Conservation (phyloP, 163 green algal genomes). For the Scenedesmus sp. region DNA sequence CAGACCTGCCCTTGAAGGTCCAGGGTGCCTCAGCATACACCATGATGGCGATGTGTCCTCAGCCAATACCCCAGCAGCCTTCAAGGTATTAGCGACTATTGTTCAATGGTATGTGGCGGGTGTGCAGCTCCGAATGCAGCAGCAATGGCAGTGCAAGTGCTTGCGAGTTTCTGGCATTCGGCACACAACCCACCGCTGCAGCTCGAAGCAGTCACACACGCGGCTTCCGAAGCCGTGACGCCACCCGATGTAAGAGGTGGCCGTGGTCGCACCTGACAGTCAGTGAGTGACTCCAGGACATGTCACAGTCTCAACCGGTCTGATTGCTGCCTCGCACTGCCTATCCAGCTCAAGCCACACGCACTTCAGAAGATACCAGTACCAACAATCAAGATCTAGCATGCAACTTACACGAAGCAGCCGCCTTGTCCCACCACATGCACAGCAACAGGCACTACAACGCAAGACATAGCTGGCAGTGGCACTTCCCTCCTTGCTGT, state of each 20-base stretch:
- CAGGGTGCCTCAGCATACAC: conserved; percentile 81
- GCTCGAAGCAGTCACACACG: not conserved
- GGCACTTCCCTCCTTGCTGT: too few relatives aligned
- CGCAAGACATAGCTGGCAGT: too few relatives aligned
- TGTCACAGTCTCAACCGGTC: not conserved
- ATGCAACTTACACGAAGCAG: not conserved
- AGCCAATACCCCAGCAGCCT: not conserved
- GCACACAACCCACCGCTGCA: not conserved
- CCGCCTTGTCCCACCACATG: not conserved
- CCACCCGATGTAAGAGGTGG: too few relatives aligned
- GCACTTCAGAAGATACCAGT: not conserved
- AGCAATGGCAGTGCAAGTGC: not conserved
- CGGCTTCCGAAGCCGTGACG: too few relatives aligned
- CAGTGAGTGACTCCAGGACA: too few relatives aligned
- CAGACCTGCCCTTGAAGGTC: conserved; percentile 80
- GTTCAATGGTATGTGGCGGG: too few relatives aligned
- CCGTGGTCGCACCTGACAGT: too few relatives aligned
- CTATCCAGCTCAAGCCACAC: not conserved
- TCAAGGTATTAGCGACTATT: not conserved
- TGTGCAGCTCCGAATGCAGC: not conserved
- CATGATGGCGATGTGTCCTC: conserved; percentile 28
- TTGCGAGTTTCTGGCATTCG: too few relatives aligned
- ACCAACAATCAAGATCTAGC: not conserved
- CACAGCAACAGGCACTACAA: not conserved
- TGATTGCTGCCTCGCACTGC: too few relatives aligned